Percentiles rank a stretch among this genome's conserved stretches.
These are phyloP conservation scores for Termitomyces sp. DNA, from an alignment of 768 basidiomycete genomes.

Conservation along the genomic window DNA sequence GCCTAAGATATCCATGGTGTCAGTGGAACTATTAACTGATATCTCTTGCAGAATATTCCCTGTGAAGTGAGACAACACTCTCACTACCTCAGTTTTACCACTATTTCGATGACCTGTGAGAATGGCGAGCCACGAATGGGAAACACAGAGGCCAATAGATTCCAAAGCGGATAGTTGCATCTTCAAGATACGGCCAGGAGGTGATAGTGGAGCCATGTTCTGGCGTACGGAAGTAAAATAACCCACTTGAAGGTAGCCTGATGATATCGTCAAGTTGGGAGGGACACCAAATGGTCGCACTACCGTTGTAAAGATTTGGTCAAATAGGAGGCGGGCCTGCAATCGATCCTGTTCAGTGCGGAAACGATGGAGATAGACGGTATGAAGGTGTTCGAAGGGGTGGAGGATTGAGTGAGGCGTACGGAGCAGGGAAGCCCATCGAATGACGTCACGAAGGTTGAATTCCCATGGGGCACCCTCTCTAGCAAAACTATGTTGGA, in stretches of 20 bases:
- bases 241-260: slow-evolving; percentile 60
- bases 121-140: slow-evolving; percentile 85
- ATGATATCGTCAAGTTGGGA: slow-evolving; percentile 39
- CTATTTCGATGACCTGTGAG: slow-evolving; percentile 66
- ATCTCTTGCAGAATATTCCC: slow-evolving; percentile 72
- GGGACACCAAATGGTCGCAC: slow-evolving; percentile 17
- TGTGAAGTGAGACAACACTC: slow-evolving; percentile 61
- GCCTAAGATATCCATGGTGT: slow-evolving; percentile 91
- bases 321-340: slow-evolving; percentile 47
- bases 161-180: slow-evolving; percentile 63
- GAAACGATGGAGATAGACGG: slow-evolving; percentile 84
- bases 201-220: slow-evolving; percentile 29
- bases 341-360: slow-evolving; percentile 64
- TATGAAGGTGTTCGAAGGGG: slow-evolving; percentile 61
- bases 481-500: slow-evolving; percentile 62
- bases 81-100: slow-evolving; percentile 79
- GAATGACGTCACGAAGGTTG: slow-evolving; percentile 89
- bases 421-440: slow-evolving; percentile 70
- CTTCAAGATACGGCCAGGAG: slow-evolving; percentile 52
- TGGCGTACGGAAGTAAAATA: slow-evolving; percentile 40
- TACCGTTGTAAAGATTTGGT: slow-evolving; percentile 39
- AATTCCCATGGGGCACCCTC: slow-evolving; percentile 96
- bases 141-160: slow-evolving; percentile 66
- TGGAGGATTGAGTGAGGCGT: slow-evolving; percentile 27
- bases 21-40: slow-evolving; percentile 78